These are phyloP conservation scores for Russula earlei DNA, from an alignment of 768 basidiomycete species.

Conservation along the genomic window DNA sequence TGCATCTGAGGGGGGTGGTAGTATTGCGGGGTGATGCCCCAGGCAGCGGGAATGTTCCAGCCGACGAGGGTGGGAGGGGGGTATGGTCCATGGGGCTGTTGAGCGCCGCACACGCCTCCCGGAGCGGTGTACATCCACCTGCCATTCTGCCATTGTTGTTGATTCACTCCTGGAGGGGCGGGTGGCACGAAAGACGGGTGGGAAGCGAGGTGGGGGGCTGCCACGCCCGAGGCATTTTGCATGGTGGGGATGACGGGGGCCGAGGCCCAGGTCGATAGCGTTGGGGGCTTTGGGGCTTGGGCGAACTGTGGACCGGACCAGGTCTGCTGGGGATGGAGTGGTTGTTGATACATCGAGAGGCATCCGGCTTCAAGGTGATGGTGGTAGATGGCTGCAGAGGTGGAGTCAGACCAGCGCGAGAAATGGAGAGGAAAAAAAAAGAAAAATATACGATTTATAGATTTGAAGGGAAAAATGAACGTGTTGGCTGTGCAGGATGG, in stretches of 20 bases:
- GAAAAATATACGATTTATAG: neutral
- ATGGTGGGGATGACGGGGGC: slow-evolving; percentile 9
- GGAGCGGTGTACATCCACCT: slow-evolving; percentile 16
- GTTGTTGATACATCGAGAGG: slow-evolving; percentile 15
- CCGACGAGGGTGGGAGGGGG: slow-evolving; percentile 12
- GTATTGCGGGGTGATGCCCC: slow-evolving; percentile 19
- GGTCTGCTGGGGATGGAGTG: slow-evolving; percentile 10
- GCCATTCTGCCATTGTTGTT: slow-evolving; percentile 19
- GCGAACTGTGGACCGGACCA: slow-evolving; percentile 10
- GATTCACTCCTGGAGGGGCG: slow-evolving; percentile 19
- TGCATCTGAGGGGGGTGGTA: slow-evolving; percentile 57
- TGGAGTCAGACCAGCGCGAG: neutral
- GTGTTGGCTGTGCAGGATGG: neutral
- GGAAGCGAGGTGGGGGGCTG: neutral
- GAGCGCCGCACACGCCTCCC: neutral
- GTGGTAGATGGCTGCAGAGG: neutral
- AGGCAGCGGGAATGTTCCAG: slow-evolving; percentile 17
- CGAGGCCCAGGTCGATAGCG: slow-evolving; percentile 15
- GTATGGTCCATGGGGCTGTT: slow-evolving; percentile 1
- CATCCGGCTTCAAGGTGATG: slow-evolving; percentile 6
- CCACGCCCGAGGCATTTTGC: neutral
- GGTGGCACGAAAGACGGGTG: slow-evolving; percentile 15
- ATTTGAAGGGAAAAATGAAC: neutral
- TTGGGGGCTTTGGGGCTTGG: slow-evolving; percentile 1
- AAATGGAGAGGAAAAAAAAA: neutral